Percentiles rank a stretch among this genome's conserved stretches.
Evolutionary conservation across 2,329 filamentous ascomycete species (phyloP).

Genomic region (Graphiopsis chlorocephala): DNA sequence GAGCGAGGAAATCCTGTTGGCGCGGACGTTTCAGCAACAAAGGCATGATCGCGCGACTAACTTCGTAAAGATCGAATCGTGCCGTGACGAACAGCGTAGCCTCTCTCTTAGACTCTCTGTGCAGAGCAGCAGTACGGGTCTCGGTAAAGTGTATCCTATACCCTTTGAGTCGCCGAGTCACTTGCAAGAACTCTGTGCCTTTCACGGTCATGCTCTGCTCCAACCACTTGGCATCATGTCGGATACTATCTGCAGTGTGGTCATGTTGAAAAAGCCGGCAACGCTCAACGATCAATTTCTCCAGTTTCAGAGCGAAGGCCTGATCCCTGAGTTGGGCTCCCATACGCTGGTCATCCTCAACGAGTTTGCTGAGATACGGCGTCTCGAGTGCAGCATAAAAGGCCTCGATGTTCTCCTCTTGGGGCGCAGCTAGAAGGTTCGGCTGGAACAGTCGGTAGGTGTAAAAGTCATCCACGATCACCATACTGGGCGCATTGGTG

Average conservation of each 20-base stretch:
- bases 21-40: constrained; percentile 78
- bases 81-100: constrained; percentile 75
- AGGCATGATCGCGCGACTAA: constrained; percentile 81
- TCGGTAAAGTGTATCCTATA: constrained; percentile 68
- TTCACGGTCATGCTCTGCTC: constrained; percentile 79
- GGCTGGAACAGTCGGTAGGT: constrained; percentile 87
- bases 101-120: constrained; percentile 51
- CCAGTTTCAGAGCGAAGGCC: constrained; percentile 64
- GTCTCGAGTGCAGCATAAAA: constrained; percentile 84
- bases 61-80: constrained; percentile 81
- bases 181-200: constrained; percentile 72
- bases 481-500: constrained; percentile 66
- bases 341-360: constrained; percentile 74
- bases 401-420: constrained; percentile 80
- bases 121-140: constrained; percentile 71
- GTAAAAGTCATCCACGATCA: constrained; percentile 83
- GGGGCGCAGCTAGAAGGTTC: constrained; percentile 77
- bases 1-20: constrained; percentile 82
- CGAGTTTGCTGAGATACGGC: constrained; percentile 69
- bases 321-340: constrained; percentile 67
- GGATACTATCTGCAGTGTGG: constrained; percentile 72
- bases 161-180: constrained; percentile 72
- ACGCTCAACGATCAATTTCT: constrained; percentile 81
- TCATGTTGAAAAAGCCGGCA: constrained; percentile 88
- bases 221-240: constrained; percentile 85